These are phyloP conservation scores for Neonectria coccinea DNA, from an alignment of 2,329 filamentous ascomycete genomes.

Conservation along the genomic window DNA sequence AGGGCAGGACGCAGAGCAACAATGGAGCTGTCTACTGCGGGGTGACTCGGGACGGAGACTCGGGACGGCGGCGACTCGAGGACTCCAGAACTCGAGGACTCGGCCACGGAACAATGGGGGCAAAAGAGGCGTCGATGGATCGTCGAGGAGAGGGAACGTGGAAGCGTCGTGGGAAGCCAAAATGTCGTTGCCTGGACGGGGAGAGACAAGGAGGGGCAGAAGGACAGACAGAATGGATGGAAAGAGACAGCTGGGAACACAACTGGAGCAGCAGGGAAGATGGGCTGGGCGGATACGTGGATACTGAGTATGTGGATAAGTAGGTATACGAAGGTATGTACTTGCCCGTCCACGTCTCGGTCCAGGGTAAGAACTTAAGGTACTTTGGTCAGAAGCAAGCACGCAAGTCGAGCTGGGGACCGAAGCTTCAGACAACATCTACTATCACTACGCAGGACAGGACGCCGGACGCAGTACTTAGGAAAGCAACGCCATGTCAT, in stretches of 20 bases:
- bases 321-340: neutral
- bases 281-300: slow-evolving; percentile 13
- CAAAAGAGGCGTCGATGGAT: slow-evolving; percentile 13
- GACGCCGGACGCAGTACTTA: too few relatives aligned
- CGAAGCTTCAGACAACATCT: too few relatives aligned
- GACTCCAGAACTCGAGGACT: neutral
- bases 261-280: slow-evolving; percentile 2
- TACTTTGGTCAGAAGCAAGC: neutral
- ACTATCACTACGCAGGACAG: too few relatives aligned
- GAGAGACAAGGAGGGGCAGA: slow-evolving; percentile 39
- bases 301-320: neutral
- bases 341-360: neutral
- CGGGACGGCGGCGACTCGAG: neutral
- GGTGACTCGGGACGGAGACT: slow-evolving; percentile 1
- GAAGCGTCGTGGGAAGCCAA: slow-evolving; percentile 13
- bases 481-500: slow-evolving; percentile 1
- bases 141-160: slow-evolving; percentile 7
- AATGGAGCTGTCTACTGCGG: slow-evolving; percentile 8
- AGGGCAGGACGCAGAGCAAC: slow-evolving; percentile 16
- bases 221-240: slow-evolving; percentile 1
- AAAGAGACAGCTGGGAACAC: slow-evolving; percentile 27
- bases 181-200: slow-evolving; percentile 18
- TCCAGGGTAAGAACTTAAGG: slow-evolving; percentile 32
- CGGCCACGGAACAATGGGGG: neutral
- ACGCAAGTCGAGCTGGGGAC: neutral